phyloP scores from a whole-genome alignment of 345 rosid genomes.

The Eucalyptus erythrocorys region DNA sequence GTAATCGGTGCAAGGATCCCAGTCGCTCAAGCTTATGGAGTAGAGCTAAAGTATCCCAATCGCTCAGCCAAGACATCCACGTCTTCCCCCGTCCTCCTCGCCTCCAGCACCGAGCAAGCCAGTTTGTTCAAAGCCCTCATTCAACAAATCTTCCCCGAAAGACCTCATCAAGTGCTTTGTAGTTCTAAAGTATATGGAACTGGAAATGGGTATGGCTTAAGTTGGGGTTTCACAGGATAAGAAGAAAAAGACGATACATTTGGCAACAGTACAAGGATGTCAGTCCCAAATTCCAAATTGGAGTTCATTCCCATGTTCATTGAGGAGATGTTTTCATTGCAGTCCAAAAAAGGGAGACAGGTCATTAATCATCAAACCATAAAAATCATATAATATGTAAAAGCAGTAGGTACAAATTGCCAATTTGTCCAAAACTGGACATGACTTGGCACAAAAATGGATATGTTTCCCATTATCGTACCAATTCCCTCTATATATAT shows the following conservation, averaged over 20 bases:
- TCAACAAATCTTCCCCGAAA: constrained; percentile 55
- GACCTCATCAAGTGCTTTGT: constrained; percentile 30
- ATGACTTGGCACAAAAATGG: background rate
- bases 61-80: constrained; percentile 40
- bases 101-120: constrained; percentile 9
- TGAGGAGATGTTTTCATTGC: background rate
- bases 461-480: background rate
- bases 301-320: background rate
- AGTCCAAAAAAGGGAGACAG: background rate
- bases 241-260: background rate
- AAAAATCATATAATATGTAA: background rate
- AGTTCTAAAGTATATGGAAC: background rate
- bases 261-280: background rate
- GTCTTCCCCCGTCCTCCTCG: constrained; percentile 22
- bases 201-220: background rate
- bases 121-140: constrained; percentile 28
- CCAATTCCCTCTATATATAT: background rate
- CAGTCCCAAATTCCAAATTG: background rate
- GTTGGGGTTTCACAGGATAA: background rate
- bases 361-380: background rate
- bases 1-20: background rate
- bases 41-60: constrained; percentile 36
- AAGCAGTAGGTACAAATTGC: background rate
- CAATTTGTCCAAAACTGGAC: background rate
- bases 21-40: constrained; percentile 5